Evolutionary conservation across 2,329 filamentous ascomycete genomes (phyloP), one percentile per base, ranked within the genome.

Genomic region (Rhinocladiella similis): DNA sequence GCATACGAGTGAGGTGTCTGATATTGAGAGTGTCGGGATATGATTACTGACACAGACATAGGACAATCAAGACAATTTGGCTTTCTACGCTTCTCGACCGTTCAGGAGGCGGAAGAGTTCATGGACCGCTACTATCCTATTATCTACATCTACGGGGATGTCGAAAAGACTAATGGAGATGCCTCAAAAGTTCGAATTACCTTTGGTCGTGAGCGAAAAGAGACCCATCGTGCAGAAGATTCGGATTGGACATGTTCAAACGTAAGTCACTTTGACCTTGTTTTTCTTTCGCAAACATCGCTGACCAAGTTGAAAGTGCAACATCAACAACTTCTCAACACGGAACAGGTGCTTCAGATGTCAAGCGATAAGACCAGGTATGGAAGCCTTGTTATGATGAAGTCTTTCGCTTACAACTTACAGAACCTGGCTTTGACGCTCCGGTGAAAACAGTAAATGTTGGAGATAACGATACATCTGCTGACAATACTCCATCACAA

Each of bases 401-500:
- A 27, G 35, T 18, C 13, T 3, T 29, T 36, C 14, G 39, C 35
- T 25, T 46, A 27, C 16, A 27, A 13, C 54, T 39, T 19, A 25
- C 38, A 51, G 57, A 57, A 38, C 38, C 59, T 20, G 57, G 48
- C 27, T 55, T 50, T 33, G 62, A 58, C 16, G 47, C 35, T 13
- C 51, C 47, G 16, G 29, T n/a, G n/a, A 78, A 73, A 45, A 73
- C 77, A 35, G 71, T 72, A 9, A 82, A 82, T 35, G 77, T 74
- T 53, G 80, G 80, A 20, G 80, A 83, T 56, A 82, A 80, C 60
- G 80, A 83, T 68, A 77, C 74, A 2, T 78, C 79, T 1, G 75
- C 79, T 4, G 77, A 83, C 50, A 77, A 74, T 19, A 86, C 80
- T 0, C 82, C 86, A 1, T 91, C 89, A 1, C 89, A 91, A 63